Conservation (phyloP, 306 rosid species). For the Begonia fuchsioides region DNA sequence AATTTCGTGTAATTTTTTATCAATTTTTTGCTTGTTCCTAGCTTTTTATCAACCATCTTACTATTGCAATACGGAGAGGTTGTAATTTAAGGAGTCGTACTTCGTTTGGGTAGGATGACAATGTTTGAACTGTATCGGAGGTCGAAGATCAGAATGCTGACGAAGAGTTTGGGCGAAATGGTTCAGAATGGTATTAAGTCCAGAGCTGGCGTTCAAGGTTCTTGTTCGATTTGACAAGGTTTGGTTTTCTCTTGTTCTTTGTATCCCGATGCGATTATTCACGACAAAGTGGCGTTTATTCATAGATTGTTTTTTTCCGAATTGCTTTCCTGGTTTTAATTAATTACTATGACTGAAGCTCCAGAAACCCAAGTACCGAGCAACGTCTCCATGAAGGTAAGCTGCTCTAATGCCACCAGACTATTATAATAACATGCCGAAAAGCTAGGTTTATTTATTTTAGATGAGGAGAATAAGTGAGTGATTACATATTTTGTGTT, state of each 20-base stretch:
- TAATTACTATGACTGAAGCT: slow-evolving; percentile 95
- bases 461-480: too few relatives aligned
- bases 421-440: too few relatives aligned
- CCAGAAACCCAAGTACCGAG: slow-evolving; percentile 75
- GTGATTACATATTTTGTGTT: too few relatives aligned
- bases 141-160: slow-evolving; percentile 80
- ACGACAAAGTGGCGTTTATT: slow-evolving; percentile 1
- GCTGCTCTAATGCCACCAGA: not conserved
- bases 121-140: slow-evolving; percentile 84
- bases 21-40: not conserved
- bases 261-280: not conserved
- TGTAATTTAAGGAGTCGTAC: slow-evolving; percentile 19
- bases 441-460: too few relatives aligned
- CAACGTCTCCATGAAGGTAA: slow-evolving; percentile 77
- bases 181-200: slow-evolving; percentile 73
- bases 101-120: slow-evolving; percentile 38
- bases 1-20: not conserved
- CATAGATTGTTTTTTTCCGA: not conserved
- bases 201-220: slow-evolving; percentile 91
- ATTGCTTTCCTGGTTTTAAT: slow-evolving; percentile 2
- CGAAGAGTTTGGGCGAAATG: slow-evolving; percentile 91
- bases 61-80: not conserved
- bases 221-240: slow-evolving; percentile 97
- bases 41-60: not conserved
- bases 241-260: not conserved